Evolutionary conservation across 306 rosid species (phyloP).

Genomic region (Pyrus pyrifolia): DNA sequence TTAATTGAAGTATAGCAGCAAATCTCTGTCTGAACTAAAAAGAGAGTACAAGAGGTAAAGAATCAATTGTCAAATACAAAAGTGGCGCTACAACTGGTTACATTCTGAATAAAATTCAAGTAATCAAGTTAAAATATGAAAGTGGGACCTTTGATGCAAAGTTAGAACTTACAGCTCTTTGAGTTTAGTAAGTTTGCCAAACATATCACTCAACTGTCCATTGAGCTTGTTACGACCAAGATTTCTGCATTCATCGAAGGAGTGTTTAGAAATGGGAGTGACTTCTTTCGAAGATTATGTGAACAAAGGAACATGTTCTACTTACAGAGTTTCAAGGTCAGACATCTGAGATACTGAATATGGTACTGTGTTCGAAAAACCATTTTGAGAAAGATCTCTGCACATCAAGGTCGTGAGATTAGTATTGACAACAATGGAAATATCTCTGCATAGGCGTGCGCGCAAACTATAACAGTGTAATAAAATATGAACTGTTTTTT

Average conservation of each 20-base stretch:
- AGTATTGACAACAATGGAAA: conserved; percentile 7
- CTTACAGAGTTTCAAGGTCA: conserved; percentile 58
- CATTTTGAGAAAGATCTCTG: conserved; percentile 79
- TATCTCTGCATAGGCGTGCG: not conserved
- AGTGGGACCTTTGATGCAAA: not conserved
- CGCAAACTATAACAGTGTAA: not conserved
- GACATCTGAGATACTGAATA: conserved; percentile 69
- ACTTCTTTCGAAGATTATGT: not conserved
- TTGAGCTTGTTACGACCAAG: conserved; percentile 66
- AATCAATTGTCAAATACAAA: not conserved
- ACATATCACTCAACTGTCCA: conserved; percentile 70
- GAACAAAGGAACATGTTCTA: not conserved
- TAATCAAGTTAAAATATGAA: not conserved
- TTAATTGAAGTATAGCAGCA: not conserved
- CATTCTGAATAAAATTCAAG: not conserved
- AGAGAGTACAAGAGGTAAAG: not conserved
- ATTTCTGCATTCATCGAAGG: conserved; percentile 44
- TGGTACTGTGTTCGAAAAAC: conserved; percentile 61
- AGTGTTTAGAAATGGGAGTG: conserved; percentile 15
- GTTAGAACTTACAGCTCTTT: conserved; percentile 53
- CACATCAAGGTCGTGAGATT: conserved; percentile 17
- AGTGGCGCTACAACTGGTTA: not conserved
- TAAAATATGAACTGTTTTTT: not conserved
- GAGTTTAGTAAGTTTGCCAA: conserved; percentile 58
- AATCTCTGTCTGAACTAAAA: not conserved